Conservation (phyloP, 805 yeast genomes). For the Cyberlindnera veronae region DNA sequence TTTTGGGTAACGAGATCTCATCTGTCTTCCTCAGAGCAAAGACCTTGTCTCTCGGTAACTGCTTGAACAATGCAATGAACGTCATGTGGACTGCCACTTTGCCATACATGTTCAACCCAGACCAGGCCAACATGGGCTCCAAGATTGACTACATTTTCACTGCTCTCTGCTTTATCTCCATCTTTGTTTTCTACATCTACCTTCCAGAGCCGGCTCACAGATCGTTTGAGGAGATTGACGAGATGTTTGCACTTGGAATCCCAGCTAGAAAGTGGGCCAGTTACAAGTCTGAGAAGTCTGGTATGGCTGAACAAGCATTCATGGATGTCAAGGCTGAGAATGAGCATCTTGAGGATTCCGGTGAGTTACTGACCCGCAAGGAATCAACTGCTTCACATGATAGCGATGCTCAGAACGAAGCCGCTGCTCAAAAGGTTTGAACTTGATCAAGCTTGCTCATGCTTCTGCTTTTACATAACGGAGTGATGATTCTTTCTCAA, state of each 20-base stretch:
- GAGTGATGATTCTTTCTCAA: too few species aligned
- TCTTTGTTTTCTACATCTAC: slow-evolving; percentile 42
- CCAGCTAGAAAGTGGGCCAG: slow-evolving; percentile 29
- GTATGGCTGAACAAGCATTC: slow-evolving; percentile 5
- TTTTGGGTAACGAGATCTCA: slow-evolving; percentile 35
- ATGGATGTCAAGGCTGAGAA: slow-evolving; percentile 7
- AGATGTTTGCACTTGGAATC: slow-evolving; percentile 36
- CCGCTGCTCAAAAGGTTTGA: too few species aligned
- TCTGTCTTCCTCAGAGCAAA: slow-evolving; percentile 38
- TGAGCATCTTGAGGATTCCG: background rate
- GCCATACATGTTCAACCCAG: slow-evolving; percentile 45
- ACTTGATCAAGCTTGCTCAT: too few species aligned
- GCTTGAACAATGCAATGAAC: slow-evolving; percentile 29
- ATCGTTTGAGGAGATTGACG: slow-evolving; percentile 55
- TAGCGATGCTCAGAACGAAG: too few species aligned
- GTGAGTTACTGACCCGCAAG: background rate
- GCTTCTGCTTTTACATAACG: too few species aligned
- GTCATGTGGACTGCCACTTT: slow-evolving; percentile 34
- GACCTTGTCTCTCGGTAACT: slow-evolving; percentile 33
- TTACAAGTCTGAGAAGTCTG: slow-evolving; percentile 10
- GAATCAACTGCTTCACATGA: too few species aligned
- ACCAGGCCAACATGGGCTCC: slow-evolving; percentile 38
- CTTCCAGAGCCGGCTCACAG: slow-evolving; percentile 53
- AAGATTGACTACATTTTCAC: slow-evolving; percentile 43
- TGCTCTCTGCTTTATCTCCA: slow-evolving; percentile 30